Conservation (phyloP, 1,139 yeast species). For the Candida sp. region DNA sequence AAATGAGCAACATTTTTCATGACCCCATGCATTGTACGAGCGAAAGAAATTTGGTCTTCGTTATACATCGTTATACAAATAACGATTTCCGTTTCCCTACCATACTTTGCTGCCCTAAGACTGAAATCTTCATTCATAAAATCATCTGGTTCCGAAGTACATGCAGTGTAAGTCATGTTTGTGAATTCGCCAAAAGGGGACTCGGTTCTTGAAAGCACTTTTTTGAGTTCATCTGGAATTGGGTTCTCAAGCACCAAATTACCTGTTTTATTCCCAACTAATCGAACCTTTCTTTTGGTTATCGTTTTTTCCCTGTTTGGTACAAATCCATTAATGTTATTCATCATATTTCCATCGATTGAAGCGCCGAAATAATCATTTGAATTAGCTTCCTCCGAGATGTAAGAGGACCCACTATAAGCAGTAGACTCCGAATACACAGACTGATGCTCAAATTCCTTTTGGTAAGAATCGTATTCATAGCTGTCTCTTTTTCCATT, state of each 20-base stretch:
- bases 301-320: constrained; percentile 35
- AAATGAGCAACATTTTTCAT: constrained; percentile 89
- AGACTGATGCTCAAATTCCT: constrained; percentile 32
- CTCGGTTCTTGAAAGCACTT: constrained; percentile 77
- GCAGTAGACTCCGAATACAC: constrained; percentile 40
- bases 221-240: constrained; percentile 80
- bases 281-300: constrained; percentile 53
- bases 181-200: constrained; percentile 81
- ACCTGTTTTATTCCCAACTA: constrained; percentile 60
- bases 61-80: constrained; percentile 95
- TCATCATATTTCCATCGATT: constrained; percentile 45
- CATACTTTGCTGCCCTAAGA: constrained; percentile 76
- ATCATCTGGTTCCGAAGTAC: constrained; percentile 85
- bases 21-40: constrained; percentile 91
- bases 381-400: constrained; percentile 19
- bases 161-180: constrained; percentile 93
- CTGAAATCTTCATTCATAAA: constrained; percentile 81
- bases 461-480: constrained; percentile 36
- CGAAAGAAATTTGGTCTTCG: constrained; percentile 83
- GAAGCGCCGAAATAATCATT: constrained; percentile 38
- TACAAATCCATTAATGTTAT: constrained; percentile 37
- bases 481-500: constrained; percentile 17
- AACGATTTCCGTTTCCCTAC: constrained; percentile 85
- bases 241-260: constrained; percentile 90
- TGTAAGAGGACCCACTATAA: constrained; percentile 30